phyloP scores from a whole-genome alignment of 1,139 yeast genomes.

The Yamadazyma kanchanaburiensis region DNA sequence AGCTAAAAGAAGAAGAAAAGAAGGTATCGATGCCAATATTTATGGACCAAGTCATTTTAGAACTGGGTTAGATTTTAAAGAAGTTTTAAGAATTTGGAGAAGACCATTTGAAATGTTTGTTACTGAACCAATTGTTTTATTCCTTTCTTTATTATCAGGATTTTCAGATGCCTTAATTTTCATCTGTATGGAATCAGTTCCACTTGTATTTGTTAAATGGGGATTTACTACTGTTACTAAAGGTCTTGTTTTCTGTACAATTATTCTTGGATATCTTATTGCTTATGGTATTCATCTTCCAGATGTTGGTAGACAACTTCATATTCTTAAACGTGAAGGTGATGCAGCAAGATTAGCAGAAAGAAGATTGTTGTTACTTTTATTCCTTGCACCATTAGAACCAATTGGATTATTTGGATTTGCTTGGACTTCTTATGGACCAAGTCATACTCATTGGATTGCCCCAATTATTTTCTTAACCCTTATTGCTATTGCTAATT shows the following conservation, averaged over 20 bases:
- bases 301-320: conserved; percentile 21
- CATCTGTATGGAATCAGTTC: conserved; percentile 33
- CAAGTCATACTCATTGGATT: conserved; percentile 27
- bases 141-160: conserved; percentile 33
- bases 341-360: conserved; percentile 23
- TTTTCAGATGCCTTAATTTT: conserved; percentile 38
- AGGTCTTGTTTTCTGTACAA: conserved; percentile 28
- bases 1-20: conserved; percentile 28
- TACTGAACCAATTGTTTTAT: conserved; percentile 35
- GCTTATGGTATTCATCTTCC: conserved; percentile 23
- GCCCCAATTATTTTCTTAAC: conserved; percentile 32
- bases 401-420: conserved; percentile 36
- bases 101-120: conserved; percentile 36
- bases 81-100: conserved; percentile 24
- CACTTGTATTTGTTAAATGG: conserved; percentile 25
- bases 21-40: conserved; percentile 23
- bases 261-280: conserved; percentile 29
- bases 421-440: conserved; percentile 38
- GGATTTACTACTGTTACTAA: conserved; percentile 21
- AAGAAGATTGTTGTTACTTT: conserved; percentile 21
- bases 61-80: conserved; percentile 16
- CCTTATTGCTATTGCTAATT: conserved; percentile 34
- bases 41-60: conserved; percentile 27
- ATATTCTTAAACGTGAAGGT: conserved; percentile 17
- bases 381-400: conserved; percentile 27